A percentile compares a stretch with the other conserved stretches of the same genome.
Conservation (phyloP, 1,284 basidiomycete genomes). For the Thecaphora frezii region DNA sequence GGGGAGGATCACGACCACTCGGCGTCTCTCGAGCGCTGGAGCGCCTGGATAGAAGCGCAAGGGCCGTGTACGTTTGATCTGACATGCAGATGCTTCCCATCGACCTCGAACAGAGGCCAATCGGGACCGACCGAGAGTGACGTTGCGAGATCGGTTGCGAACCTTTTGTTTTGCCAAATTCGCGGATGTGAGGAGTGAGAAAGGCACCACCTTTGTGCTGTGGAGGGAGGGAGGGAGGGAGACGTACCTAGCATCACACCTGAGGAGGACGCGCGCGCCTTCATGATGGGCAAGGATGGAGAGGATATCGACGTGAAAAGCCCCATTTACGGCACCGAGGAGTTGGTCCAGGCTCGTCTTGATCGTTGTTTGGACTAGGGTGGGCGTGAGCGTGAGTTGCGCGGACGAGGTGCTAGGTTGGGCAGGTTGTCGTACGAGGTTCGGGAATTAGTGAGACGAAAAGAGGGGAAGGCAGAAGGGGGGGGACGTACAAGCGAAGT, state of each 20-base stretch:
- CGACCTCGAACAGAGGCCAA: no score
- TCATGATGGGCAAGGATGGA: slow-evolving; percentile 8
- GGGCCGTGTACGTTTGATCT: no score
- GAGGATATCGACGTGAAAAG: slow-evolving; percentile 37
- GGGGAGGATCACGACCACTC: no score
- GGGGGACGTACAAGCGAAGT: no score
- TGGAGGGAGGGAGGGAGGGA: slow-evolving; percentile 4
- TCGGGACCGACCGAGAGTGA: no score
- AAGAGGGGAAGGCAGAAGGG: neutral
- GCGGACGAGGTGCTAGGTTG: neutral
- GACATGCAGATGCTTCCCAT: no score
- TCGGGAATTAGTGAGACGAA: slow-evolving; percentile 13
- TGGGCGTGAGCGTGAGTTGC: slow-evolving; percentile 5
- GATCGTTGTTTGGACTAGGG: slow-evolving; percentile 15
- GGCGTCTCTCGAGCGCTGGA: no score
- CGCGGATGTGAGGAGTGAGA: no score
- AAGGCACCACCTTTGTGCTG: slow-evolving; percentile 1
- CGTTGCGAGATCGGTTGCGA: no score
- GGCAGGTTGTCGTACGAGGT: slow-evolving; percentile 15
- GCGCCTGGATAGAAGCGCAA: no score
- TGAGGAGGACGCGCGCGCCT: slow-evolving; percentile 2
- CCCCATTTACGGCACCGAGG: slow-evolving; percentile 30
- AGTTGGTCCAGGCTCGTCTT: slow-evolving; percentile 18
- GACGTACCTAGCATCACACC: slow-evolving; percentile 1
- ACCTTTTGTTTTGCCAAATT: no score